phyloP scores from a whole-genome alignment of 225 moss, liverwort and hornwort species.

The Takakia lepidozioides region DNA sequence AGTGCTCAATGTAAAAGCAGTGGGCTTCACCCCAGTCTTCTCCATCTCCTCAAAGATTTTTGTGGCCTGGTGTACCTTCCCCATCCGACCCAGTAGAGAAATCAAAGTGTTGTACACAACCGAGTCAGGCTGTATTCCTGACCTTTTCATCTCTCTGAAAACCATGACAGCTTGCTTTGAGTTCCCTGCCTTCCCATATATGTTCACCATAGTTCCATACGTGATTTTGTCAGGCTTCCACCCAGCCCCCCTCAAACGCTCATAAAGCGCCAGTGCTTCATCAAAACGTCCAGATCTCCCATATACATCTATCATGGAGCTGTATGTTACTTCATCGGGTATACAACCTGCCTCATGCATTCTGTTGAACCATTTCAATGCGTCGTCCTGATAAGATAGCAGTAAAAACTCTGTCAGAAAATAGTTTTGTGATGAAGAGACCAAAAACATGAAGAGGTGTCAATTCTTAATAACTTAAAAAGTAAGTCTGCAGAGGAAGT shows the following conservation, averaged over 20 bases:
- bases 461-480: background rate
- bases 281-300: slow-evolving; percentile 61
- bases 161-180: slow-evolving; percentile 52
- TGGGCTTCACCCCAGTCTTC: slow-evolving; percentile 56
- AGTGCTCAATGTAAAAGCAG: slow-evolving; percentile 68
- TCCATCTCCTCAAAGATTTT: slow-evolving; percentile 78
- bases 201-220: slow-evolving; percentile 77
- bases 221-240: slow-evolving; percentile 89
- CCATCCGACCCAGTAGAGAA: slow-evolving; percentile 48
- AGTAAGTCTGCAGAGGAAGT: no score
- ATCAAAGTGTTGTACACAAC: slow-evolving; percentile 82
- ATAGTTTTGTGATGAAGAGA: no score
- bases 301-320: slow-evolving; percentile 84
- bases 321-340: slow-evolving; percentile 88
- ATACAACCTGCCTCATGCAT: slow-evolving; percentile 72
- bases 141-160: slow-evolving; percentile 73
- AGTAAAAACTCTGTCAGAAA: no score
- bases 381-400: slow-evolving; percentile 53
- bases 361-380: slow-evolving; percentile 76
- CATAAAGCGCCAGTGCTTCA: slow-evolving; percentile 63
- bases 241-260: slow-evolving; percentile 43
- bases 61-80: slow-evolving; percentile 67
- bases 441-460: no score
- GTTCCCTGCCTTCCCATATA: slow-evolving; percentile 75
- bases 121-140: slow-evolving; percentile 66